phyloP scores from a whole-genome alignment of 1,139 yeast species.

The Taphrina deformans region DNA sequence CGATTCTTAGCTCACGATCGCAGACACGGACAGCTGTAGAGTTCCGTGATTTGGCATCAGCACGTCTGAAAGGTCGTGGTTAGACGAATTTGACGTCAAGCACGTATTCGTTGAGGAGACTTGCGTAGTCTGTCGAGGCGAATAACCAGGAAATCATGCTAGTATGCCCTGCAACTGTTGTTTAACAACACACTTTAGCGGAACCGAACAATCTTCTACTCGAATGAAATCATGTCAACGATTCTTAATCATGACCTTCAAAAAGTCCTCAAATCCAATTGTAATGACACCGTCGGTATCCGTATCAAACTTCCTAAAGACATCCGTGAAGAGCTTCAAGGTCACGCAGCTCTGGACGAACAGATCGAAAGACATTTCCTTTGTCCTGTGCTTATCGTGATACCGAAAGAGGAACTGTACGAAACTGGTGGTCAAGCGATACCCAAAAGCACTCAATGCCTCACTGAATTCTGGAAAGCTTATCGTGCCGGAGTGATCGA shows the following conservation, averaged over 20 bases:
- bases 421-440: slow-evolving; percentile 61
- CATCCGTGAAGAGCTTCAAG: slow-evolving; percentile 71
- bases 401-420: slow-evolving; percentile 57
- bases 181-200: no score
- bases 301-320: slow-evolving; percentile 72
- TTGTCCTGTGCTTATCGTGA: slow-evolving; percentile 49
- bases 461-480: slow-evolving; percentile 69
- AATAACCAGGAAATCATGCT: no score
- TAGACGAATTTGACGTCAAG: no score
- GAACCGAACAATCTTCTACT: no score
- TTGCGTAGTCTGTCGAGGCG: no score
- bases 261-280: slow-evolving; percentile 30
- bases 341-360: slow-evolving; percentile 78
- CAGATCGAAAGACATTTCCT: slow-evolving; percentile 72
- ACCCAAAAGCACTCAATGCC: slow-evolving; percentile 70
- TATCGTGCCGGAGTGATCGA: slow-evolving; percentile 61
- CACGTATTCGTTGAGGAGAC: no score
- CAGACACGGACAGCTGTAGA: no score
- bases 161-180: no score
- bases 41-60: no score
- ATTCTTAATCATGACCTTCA: slow-evolving; percentile 23
- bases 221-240: no score
- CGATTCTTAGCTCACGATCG: no score
- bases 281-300: slow-evolving; percentile 28
- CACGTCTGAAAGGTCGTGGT: no score